A percentile compares a stretch with the other conserved stretches of the same genome.
Conservation (phyloP, 192 early-diverging fungal species). For the Podila minutissima region DNA sequence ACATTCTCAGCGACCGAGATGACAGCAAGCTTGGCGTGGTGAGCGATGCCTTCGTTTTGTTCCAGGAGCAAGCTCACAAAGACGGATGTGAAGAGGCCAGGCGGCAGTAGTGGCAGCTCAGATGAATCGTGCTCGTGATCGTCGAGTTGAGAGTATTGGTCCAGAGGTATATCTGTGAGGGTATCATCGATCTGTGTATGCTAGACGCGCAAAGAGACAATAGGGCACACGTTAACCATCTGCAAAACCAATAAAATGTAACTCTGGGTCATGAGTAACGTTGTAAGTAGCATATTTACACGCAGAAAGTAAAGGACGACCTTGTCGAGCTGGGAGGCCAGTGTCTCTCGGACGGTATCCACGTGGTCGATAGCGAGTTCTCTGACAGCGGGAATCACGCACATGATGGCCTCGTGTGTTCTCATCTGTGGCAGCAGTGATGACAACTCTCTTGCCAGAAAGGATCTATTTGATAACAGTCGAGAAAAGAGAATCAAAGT, state of each 20-base stretch:
- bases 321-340: slow-evolving; percentile 46
- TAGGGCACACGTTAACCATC: neutral
- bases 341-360: slow-evolving; percentile 33
- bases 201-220: neutral
- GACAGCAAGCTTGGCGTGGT: slow-evolving; percentile 57
- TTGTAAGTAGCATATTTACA: slow-evolving; percentile 7
- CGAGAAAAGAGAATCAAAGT: no score
- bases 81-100: slow-evolving; percentile 52
- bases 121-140: slow-evolving; percentile 3
- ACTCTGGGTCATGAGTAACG: neutral
- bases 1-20: slow-evolving; percentile 55
- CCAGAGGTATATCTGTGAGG: slow-evolving; percentile 4
- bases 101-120: slow-evolving; percentile 39
- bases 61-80: slow-evolving; percentile 63
- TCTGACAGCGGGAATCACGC: slow-evolving; percentile 29
- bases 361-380: slow-evolving; percentile 30
- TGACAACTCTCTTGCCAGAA: slow-evolving; percentile 30
- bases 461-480: no score
- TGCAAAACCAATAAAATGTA: neutral
- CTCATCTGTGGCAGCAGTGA: slow-evolving; percentile 23
- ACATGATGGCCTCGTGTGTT: slow-evolving; percentile 21
- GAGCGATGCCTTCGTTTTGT: slow-evolving; percentile 62
- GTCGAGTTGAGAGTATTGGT: slow-evolving; percentile 4
- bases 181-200: slow-evolving; percentile 30
- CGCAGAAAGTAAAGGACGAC: slow-evolving; percentile 33